Conservation (phyloP, 2,329 filamentous ascomycete species). For the Sclerotinia subarctica region DNA sequence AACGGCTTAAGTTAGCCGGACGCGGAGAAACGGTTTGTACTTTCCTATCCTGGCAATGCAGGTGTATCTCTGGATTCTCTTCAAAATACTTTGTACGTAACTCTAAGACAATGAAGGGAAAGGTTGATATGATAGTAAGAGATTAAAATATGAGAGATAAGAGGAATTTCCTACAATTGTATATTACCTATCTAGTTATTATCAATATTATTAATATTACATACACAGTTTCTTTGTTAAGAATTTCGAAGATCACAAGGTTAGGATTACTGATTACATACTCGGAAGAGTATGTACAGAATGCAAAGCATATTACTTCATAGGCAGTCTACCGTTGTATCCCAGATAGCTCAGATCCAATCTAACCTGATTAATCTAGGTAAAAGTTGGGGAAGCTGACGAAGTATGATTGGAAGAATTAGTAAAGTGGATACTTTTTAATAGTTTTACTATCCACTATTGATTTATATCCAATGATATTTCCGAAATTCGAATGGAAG, state of each 20-base stretch:
- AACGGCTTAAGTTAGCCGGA: conserved; percentile 4
- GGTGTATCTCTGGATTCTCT: not conserved
- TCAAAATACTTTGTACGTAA: conserved; percentile 7
- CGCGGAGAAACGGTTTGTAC: conserved; percentile 6
- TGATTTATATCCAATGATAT: no score
- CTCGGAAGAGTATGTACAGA: not conserved
- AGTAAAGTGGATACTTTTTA: no score
- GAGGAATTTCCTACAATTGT: not conserved
- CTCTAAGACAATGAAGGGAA: not conserved
- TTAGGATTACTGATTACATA: not conserved
- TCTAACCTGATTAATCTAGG: no score
- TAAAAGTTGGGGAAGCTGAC: no score
- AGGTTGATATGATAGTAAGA: not conserved
- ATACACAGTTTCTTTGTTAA: not conserved
- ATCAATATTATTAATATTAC: not conserved
- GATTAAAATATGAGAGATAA: not conserved
- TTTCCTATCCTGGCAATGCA: not conserved
- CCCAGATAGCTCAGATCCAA: no score
- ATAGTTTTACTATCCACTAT: no score
- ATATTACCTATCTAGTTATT: no score
- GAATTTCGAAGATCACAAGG: not conserved
- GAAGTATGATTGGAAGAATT: no score
- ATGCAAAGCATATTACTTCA: not conserved
- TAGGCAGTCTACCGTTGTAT: not conserved
- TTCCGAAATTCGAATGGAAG: no score